Evolutionary conservation across 75 land plant genomes (phyloP), one percentile per base, ranked within the genome.

Genomic region (Pseudotsuga menziesii): DNA sequence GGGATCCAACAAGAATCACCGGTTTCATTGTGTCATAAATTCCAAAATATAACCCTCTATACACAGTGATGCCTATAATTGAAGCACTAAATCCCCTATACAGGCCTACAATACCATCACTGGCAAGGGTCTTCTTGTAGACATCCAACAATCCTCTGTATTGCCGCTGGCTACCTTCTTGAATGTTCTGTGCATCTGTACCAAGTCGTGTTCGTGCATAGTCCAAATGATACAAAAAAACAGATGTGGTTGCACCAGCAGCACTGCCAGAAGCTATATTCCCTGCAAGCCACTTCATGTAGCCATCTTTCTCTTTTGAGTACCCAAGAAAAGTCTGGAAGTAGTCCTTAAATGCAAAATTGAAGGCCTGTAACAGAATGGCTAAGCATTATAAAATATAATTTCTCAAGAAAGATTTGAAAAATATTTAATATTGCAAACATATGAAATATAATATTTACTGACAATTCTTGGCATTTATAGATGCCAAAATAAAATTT

Each of bases 261-360:
- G 91, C 89, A 82, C 97, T 91, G 20, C 97, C 97, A 61, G 93
- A 92, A 72, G 97, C 95, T 56, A 94, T 77, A 84, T 94, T 94
- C 56, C 95, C 90, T 77, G 83, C 87, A 67, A 94, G 87, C 89
- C 89, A 92, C 78, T 83, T 88, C 56, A 83, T 1, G 61, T 94
- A 88, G 12, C 97, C 95, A 81, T 94, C 96, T 73, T 77, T 91
- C 79, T 92, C 97, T 80, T 92, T 88, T 82, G 89, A 84, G 63
- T 80, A 76, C 39, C 84, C 87, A 83, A 90, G 87, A 27, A 85
- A 12, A 74, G 75, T 78, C 76, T 86, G 86, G 83, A 92, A 94
- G 88, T 93, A 85, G 69, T 88, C 97, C 84, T 88, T 94, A 78
- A 94, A 94, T 63, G 97, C 97, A 83, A 94, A 94, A 84, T 92